Base-by-base conservation (phyloP, 495 filamentous ascomycete genomes). In the Lophiostoma macrostomum region DNA sequence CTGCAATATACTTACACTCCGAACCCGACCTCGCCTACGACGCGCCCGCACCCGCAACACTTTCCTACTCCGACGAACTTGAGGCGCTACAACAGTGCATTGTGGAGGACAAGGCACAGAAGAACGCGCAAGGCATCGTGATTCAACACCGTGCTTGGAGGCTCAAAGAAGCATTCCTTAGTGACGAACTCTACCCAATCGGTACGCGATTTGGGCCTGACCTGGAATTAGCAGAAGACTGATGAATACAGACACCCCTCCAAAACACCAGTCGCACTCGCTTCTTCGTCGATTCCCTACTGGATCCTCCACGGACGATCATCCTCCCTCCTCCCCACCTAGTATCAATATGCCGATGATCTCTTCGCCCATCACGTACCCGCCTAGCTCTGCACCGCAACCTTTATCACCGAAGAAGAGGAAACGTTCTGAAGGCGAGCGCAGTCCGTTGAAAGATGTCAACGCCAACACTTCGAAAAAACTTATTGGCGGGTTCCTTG, bases 111-210 rank as follows among this genome's bases (percentile, higher is more conserved):
- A 73, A 69, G 37, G 72, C 72, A 22, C 70, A 67, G 42, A 78
- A 82, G 55, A 79, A 71, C 32, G 63, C 53, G 20, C 57, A 66
- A 40, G 61, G 74, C 46, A 72, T 83, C 25, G 82, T 86, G 11
- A 84, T 87, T 35, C 83, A 83, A 58, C 78, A 86, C 60, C 73
- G 83, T 24, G 68, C 74, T 30, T 83, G 80, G 76, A 71, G 77
- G 46, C 60, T 76, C 13, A 71, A 69, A 16, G 81, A 85, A 53
- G 73, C 76, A 7, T 87, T 86, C 65, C 73, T 77, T 44, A 86
- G 80, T 53, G 81, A 84, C 58, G 80, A 81, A 50, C 76, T 70
- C 73, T 58, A 71, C 69, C 69, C 60, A 64, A 76, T 78, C 58
- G 53, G 72, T 69, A 45, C 39, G 39, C 11, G 8, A 41, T 20